Evolutionary conservation across 257 asterid species (phyloP), one percentile per base, ranked within the genome.

Genomic region (Prunella vulgaris): DNA sequence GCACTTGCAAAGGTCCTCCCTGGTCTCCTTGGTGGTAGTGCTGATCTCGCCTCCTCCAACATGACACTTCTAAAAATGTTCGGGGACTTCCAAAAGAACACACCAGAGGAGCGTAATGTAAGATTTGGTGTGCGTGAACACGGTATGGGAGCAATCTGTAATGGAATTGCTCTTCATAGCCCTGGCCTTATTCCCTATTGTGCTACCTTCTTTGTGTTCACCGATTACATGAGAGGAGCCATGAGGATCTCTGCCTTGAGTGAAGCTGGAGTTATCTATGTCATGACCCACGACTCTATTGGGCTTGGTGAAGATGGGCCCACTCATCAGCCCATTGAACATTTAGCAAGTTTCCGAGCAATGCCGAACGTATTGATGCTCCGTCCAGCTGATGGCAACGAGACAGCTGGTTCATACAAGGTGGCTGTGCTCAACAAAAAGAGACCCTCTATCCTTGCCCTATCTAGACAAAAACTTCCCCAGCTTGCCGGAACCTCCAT

Each of bases 251-350:
- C 96, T 0, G 96, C 96, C 65, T 74, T 88, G 77, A 67, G 72
- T 10, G 87, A 86, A 66, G 79, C 96, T 1, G 76, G 96, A 52
- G 94, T 88, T 10, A 88, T 88, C 81, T 88, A 88, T 9, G 96
- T 88, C 78, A 88, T 88, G 96, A 88, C 96, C 76, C 96, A 88
- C 27, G 96, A 88, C 71, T 88, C 96, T 0, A 88, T 88, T 53
- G 96, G 96, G 12, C 96, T 88, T 8, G 96, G 96, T 73, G 96
- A 88, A 77, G 96, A 88, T 27, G 96, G 96, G 3, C 96, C 96
- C 10, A 88, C 96, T 21, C 96, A 88, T 64, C 96, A 88, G 81
- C 96, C 96, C 59, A 85, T 88, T 6, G 96, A 88, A 76, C 96
- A 88, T 56, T 57, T 88, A 58, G 89, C 96, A 17, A 88, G 93